A percentile compares a stretch with the other conserved stretches of the same genome.
Conservation (phyloP, 2,329 filamentous ascomycete genomes). For the Stachybotrys chartarum region DNA sequence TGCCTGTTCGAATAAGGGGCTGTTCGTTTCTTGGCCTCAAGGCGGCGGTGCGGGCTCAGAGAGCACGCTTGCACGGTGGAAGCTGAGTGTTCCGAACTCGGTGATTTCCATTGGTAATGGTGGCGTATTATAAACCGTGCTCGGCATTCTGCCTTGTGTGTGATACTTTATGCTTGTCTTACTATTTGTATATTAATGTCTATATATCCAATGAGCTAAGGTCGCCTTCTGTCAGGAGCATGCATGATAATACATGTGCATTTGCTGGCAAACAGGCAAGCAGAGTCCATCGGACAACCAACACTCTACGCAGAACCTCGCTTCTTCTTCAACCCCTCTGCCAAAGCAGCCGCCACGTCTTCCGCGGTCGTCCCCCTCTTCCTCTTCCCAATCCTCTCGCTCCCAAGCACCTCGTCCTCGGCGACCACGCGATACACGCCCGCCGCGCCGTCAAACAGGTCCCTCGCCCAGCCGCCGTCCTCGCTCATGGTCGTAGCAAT, state of each 20-base stretch:
- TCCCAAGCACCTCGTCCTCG: conserved; percentile 51
- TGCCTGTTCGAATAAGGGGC: not conserved
- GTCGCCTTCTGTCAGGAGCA: no score
- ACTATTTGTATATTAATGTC: no score
- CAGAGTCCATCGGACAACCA: no score
- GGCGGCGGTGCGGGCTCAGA: not conserved
- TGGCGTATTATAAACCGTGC: not conserved
- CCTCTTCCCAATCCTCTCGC: conserved; percentile 50
- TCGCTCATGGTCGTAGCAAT: conserved; percentile 59
- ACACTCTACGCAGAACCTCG: conserved; percentile 11
- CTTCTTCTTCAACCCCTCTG: conserved; percentile 41
- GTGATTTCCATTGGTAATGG: not conserved
- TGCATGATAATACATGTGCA: no score
- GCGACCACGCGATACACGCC: conserved; percentile 55
- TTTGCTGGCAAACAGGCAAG: no score
- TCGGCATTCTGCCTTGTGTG: not conserved
- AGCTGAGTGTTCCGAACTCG: not conserved
- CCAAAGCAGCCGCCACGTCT: conserved; percentile 45
- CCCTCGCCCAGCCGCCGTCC: conserved; percentile 53
- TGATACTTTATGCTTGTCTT: not conserved
- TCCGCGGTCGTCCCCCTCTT: conserved; percentile 48
- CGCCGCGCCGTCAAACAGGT: conserved; percentile 53
- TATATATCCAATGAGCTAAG: no score
- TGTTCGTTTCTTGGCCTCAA: not conserved
- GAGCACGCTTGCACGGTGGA: not conserved